A percentile compares a stretch with the other conserved stretches of the same genome.
These are phyloP conservation scores for Ajuga reptans DNA, from an alignment of 305 asterid genomes.

Conservation along the genomic window DNA sequence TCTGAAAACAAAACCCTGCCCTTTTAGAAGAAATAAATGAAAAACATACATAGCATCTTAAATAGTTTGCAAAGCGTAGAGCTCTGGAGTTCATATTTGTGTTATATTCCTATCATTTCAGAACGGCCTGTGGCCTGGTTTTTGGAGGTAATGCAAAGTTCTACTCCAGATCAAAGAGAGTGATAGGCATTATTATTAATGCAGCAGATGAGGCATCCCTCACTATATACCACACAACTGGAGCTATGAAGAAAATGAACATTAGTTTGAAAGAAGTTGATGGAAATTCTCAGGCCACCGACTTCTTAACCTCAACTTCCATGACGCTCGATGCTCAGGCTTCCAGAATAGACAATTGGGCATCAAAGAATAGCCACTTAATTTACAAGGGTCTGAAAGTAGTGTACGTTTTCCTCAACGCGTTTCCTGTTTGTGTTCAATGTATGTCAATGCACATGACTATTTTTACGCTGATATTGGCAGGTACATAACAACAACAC, in stretches of 20 bases:
- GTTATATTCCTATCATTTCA: constrained; percentile 22
- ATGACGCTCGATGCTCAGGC: constrained; percentile 42
- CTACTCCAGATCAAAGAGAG: constrained; percentile 44
- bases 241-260: constrained; percentile 50
- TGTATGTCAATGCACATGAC: not conserved
- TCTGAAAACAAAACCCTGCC: not conserved
- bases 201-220: constrained; percentile 52
- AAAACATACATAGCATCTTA: not conserved
- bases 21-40: not conserved
- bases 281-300: constrained; percentile 24
- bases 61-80: not conserved
- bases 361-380: constrained; percentile 33
- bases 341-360: constrained; percentile 37
- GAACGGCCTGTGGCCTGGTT: constrained; percentile 51
- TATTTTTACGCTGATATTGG: constrained; percentile 16
- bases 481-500: constrained; percentile 44
- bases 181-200: constrained; percentile 44
- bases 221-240: constrained; percentile 45
- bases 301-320: constrained; percentile 46
- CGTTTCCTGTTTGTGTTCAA: not conserved
- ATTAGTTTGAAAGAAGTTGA: constrained; percentile 30
- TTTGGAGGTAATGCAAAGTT: constrained; percentile 58
- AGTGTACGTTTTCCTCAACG: constrained; percentile 26
- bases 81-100: not conserved
- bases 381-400: constrained; percentile 40